Evolutionary conservation across 2,329 filamentous ascomycete genomes (phyloP), one percentile per base, ranked within the genome.

Genomic region (Neofusicoccum cordaticola): DNA sequence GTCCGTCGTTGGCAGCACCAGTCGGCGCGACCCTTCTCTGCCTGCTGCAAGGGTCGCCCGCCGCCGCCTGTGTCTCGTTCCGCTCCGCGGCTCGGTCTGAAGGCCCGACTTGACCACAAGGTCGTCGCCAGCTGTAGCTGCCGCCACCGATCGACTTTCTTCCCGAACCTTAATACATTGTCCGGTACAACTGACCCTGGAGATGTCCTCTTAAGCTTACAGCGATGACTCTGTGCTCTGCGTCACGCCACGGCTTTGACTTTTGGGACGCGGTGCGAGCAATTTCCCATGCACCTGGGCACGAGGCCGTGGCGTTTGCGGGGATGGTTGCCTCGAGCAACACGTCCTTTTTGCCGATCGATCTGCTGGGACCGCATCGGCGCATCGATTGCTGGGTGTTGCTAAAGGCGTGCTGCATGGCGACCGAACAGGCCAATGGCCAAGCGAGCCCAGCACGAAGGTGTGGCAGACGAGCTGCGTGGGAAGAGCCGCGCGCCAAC

Each of bases 121-220:
- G 37, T 12, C 52, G 15, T 42, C 12, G 52, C 13, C 19, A 15
- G 42, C 52, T 57, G 19, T 37, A 53, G 35, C 34, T 22, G 51
- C 35, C 51, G 51, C 51, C 22, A 34, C 53, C 39, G 53, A 57
- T 57, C 53, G 53, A 44, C 27, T 57, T 44, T 45, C 34, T 39
- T 57, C 22, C 53, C 39, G 53, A 57, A 57, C 53, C 53, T 57
- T 57, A 57, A 44, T 44, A 42, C 53, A 34, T 44, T 45, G 39
- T 8, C 39, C 12, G 53, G 53, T 44, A 57, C 8, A 42, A 8
- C 17, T 57, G 53, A 57, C 44, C 53, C 53, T 45, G 39, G 52
- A 5, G 7, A 17, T 1, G 9, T 11, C 5, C 52, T 42, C 52
- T 57, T 44, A 34, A 57, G 53, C 53, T 57, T 57, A 57, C 27